Percentiles rank a stretch among this genome's conserved stretches.
Evolutionary conservation across 2,329 filamentous ascomycete species (phyloP).

Genomic region (Gnomoniopsis sp.): DNA sequence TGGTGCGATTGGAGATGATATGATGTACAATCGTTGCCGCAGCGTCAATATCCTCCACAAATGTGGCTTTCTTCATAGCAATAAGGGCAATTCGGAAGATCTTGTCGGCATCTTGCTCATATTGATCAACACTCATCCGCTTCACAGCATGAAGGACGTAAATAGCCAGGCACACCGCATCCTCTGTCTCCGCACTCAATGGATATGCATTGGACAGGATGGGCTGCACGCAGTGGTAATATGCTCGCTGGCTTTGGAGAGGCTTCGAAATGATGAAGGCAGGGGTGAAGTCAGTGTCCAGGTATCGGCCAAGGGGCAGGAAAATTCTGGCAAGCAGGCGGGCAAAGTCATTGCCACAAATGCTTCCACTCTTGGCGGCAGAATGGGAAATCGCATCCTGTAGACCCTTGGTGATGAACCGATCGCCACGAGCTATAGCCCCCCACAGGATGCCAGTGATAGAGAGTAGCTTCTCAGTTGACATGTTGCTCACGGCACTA

Average conservation of each 20-base stretch:
- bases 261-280: slow-evolving; percentile 12
- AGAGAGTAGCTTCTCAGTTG: slow-evolving; percentile 2
- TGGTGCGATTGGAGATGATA: slow-evolving; percentile 44
- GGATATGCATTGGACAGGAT: slow-evolving; percentile 42
- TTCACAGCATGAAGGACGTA: slow-evolving; percentile 46
- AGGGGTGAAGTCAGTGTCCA: slow-evolving; percentile 1
- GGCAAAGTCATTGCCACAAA: slow-evolving; percentile 36
- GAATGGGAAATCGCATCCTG: slow-evolving; percentile 7
- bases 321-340: slow-evolving; percentile 41
- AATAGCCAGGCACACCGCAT: slow-evolving; percentile 40
- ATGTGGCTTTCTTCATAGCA: slow-evolving; percentile 38
- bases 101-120: slow-evolving; percentile 45
- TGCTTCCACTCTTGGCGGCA: slow-evolving; percentile 1
- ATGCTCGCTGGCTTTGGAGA: slow-evolving; percentile 45
- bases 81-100: slow-evolving; percentile 49
- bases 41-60: slow-evolving; percentile 41
- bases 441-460: slow-evolving; percentile 10
- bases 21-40: slow-evolving; percentile 47
- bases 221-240: slow-evolving; percentile 42
- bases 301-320: slow-evolving; percentile 21
- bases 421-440: slow-evolving; percentile 13
- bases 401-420: slow-evolving; percentile 2
- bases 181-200: slow-evolving; percentile 21
- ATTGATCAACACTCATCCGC: slow-evolving; percentile 48
- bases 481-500: not conserved